These are phyloP conservation scores for Polytrichum commune DNA, from an alignment of 225 moss, liverwort and hornwort species.

Conservation along the genomic window DNA sequence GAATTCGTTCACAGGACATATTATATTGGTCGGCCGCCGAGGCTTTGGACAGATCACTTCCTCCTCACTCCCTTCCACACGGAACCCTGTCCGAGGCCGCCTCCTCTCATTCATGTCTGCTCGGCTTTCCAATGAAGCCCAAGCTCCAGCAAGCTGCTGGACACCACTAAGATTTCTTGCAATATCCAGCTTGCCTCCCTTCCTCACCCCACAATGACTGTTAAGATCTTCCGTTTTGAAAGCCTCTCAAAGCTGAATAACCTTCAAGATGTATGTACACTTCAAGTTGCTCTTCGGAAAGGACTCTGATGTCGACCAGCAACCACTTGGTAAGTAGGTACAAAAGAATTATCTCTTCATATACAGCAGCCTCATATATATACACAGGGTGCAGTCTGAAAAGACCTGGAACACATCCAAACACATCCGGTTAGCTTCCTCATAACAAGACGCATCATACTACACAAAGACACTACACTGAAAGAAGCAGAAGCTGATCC, in stretches of 20 bases:
- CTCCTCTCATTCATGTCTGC: conserved; percentile 80
- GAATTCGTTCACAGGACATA: conserved; percentile 63
- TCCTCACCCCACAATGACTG: neutral
- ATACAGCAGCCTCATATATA: conserved; percentile 36
- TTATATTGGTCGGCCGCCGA: conserved; percentile 64
- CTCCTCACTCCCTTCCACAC: conserved; percentile 65
- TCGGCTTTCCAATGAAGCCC: conserved; percentile 66
- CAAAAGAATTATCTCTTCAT: conserved; percentile 42
- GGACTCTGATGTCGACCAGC: too few relatives aligned
- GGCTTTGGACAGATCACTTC: conserved; percentile 96
- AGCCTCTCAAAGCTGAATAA: neutral
- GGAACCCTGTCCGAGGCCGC: conserved; percentile 69
- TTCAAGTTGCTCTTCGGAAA: too few relatives aligned
- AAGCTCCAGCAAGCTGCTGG: conserved; percentile 84
- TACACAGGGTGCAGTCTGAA: conserved; percentile 16
- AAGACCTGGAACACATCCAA: too few relatives aligned
- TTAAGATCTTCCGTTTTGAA: neutral
- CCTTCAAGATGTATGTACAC: conserved; percentile 1
- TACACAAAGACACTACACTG: neutral
- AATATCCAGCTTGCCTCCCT: conserved; percentile 78
- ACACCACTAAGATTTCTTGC: conserved; percentile 83
- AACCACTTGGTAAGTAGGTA: conserved; percentile 8
- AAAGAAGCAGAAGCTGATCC: neutral
- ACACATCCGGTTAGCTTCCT: conserved; percentile 4
- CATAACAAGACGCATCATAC: neutral